Percentiles rank a stretch among this genome's conserved stretches.
phyloP scores from a whole-genome alignment of 176 grass and related monocot species.

The Eleusine coracana region DNA sequence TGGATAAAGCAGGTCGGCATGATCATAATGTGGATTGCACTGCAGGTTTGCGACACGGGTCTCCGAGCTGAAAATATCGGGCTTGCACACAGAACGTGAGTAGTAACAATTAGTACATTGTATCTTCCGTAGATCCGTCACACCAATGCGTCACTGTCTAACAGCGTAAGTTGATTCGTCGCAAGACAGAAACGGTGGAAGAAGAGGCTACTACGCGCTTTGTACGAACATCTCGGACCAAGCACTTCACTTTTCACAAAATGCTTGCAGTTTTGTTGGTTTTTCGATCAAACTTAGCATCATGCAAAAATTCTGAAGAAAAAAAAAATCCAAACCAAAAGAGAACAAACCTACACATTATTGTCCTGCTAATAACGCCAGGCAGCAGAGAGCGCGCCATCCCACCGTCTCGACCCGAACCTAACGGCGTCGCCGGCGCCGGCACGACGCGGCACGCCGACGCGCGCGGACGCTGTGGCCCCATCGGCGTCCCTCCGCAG shows the following conservation, averaged over 20 bases:
- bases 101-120: neutral
- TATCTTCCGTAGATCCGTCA: neutral
- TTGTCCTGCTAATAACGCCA: conserved; percentile 9
- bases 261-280: neutral
- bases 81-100: neutral
- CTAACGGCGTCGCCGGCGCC: conserved; percentile 18
- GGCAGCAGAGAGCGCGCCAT: neutral
- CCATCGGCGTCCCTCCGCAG: conserved; percentile 38
- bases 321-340: neutral
- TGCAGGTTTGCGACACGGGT: neutral
- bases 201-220: neutral
- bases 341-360: neutral
- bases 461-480: conserved; percentile 55
- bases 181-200: neutral
- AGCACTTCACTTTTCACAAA: neutral
- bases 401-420: conserved; percentile 68
- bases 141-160: neutral
- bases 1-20: neutral
- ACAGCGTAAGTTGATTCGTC: neutral
- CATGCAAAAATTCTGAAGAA: neutral
- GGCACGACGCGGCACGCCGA: neutral
- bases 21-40: neutral
- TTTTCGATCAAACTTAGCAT: conserved; percentile 12
- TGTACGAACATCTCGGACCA: neutral
- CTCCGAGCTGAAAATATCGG: neutral